These are phyloP conservation scores for Myriosclerotinia duriaeana DNA, from an alignment of 2,329 filamentous ascomycete genomes.

Conservation along the genomic window DNA sequence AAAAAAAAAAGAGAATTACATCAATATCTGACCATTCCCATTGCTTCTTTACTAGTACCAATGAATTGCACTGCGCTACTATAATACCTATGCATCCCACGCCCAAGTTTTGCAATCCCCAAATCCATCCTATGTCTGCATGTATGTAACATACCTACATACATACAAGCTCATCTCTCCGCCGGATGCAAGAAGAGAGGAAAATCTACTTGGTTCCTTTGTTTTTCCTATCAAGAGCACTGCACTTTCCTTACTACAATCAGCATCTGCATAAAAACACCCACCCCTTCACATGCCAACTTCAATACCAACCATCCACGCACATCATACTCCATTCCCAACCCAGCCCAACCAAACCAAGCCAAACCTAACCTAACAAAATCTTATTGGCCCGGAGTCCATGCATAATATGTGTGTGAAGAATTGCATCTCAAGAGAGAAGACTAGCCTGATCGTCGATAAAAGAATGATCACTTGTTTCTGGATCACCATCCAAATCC, in stretches of 20 bases:
- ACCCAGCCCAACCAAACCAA: constrained; percentile 2
- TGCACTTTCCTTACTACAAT: neutral
- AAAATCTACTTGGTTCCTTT: neutral
- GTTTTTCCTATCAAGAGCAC: constrained; percentile 16
- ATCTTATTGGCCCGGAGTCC: constrained; percentile 1
- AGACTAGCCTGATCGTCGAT: constrained; percentile 37
- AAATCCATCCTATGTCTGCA: neutral
- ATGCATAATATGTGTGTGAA: constrained; percentile 8
- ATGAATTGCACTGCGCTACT: neutral
- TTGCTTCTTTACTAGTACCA: neutral
- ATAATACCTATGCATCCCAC: constrained; percentile 2
- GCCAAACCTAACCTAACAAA: constrained; percentile 7
- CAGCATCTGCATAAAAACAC: neutral
- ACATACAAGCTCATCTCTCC: constrained; percentile 2
- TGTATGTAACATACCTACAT: neutral
- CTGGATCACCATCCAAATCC: constrained; percentile 25
- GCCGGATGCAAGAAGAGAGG: neutral
- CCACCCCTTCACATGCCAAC: neutral
- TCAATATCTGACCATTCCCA: neutral
- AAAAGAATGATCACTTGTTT: constrained; percentile 26
- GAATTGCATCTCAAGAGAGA: constrained; percentile 32
- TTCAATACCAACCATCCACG: constrained; percentile 6
- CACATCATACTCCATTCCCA: constrained; percentile 16
- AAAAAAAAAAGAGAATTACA: no score
- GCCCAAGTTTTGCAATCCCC: neutral